These are phyloP conservation scores for Alternaria ethzedia DNA, from an alignment of 2,329 filamentous ascomycete species.

Conservation along the genomic window DNA sequence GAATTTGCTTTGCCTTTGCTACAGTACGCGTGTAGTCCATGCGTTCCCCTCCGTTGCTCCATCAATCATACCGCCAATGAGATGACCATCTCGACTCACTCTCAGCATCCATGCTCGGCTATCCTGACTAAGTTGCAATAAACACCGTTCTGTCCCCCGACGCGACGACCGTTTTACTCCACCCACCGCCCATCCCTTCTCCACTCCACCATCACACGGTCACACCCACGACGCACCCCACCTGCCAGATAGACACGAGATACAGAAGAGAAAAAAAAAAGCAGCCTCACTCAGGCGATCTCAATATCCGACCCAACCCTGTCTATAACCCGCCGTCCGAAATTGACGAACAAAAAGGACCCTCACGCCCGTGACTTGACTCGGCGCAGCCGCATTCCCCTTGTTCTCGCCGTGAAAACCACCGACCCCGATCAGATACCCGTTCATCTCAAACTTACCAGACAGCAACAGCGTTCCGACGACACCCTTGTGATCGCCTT, in stretches of 20 bases:
- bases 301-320: neutral
- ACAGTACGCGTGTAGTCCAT: neutral
- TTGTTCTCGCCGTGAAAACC: neutral
- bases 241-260: neutral
- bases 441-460: neutral
- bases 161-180: neutral
- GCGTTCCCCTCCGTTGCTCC: neutral
- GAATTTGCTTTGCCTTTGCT: neutral
- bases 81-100: neutral
- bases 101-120: neutral
- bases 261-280: neutral
- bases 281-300: neutral
- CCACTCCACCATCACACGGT: neutral
- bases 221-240: neutral
- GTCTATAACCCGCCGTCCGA: neutral
- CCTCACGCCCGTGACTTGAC: neutral
- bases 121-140: neutral
- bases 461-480: neutral
- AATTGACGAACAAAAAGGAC: neutral
- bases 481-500: neutral
- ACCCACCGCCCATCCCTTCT: neutral
- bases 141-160: neutral
- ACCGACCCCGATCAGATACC: slow-evolving; percentile 1
- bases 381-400: neutral
- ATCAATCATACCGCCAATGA: neutral